Percentiles rank a stretch among this genome's conserved stretches.
Evolutionary conservation across 208 protist genomes (phyloP).

Genomic region (Acanthamoeba sp.): DNA sequence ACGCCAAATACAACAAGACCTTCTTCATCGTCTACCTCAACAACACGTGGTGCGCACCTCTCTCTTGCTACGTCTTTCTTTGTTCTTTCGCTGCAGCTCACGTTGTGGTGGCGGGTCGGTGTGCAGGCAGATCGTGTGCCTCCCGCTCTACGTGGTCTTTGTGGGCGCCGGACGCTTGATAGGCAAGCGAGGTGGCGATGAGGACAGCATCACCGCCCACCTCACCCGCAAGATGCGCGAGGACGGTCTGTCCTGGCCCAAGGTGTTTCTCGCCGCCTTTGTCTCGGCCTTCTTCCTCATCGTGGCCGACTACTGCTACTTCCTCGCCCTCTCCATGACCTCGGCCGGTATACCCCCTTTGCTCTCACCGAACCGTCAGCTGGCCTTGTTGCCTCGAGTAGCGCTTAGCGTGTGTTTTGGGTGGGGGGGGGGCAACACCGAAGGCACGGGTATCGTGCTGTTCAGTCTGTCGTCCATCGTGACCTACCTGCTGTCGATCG

Average conservation of each 20-base stretch:
- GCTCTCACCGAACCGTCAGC: too few relatives aligned
- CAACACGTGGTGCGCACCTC: background rate
- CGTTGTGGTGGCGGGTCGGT: background rate
- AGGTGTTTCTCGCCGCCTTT: background rate
- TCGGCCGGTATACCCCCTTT: background rate
- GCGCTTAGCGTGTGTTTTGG: too few relatives aligned
- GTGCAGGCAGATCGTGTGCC: conserved; percentile 27
- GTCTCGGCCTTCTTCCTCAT: conserved; percentile 18
- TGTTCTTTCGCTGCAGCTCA: background rate
- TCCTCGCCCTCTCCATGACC: conserved; percentile 27
- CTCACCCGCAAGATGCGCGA: conserved; percentile 4
- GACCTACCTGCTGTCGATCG: conserved; percentile 15
- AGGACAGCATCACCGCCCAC: background rate
- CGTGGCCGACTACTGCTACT: conserved; percentile 18
- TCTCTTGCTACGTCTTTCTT: background rate
- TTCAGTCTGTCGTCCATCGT: conserved; percentile 22
- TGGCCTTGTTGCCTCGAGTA: too few relatives aligned
- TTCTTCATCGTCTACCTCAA: conserved; percentile 60
- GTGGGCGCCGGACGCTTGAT: background rate
- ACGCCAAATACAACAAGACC: conserved; percentile 3
- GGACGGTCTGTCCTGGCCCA: conserved; percentile 6
- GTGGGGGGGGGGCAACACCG: too few relatives aligned
- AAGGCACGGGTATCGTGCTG: conserved; percentile 9
- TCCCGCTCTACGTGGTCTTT: conserved; percentile 1
- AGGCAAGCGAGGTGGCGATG: background rate